Evolutionary conservation across 176 grass and related monocot genomes (phyloP).

Genomic region (Eremochloa ophiuroides): DNA sequence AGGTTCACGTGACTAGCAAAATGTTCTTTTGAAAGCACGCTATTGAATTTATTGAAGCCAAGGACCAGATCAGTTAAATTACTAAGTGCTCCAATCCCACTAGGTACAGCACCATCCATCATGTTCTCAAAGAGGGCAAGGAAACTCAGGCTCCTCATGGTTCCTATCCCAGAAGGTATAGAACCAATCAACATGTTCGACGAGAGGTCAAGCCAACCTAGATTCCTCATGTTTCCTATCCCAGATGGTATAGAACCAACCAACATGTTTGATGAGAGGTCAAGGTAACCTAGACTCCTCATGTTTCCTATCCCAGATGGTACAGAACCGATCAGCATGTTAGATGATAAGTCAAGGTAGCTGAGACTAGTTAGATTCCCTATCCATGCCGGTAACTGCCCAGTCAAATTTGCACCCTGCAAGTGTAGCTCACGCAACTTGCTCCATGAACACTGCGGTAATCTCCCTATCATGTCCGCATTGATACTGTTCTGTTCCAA

Average conservation of each 20-base stretch:
- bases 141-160: neutral
- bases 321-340: slow-evolving; percentile 24
- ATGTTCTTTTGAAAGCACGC: slow-evolving; percentile 7
- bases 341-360: slow-evolving; percentile 14
- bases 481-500: neutral
- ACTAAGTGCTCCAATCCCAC: slow-evolving; percentile 21
- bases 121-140: slow-evolving; percentile 25
- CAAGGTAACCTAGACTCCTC: neutral
- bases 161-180: slow-evolving; percentile 25
- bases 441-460: neutral
- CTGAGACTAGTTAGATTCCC: neutral
- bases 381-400: neutral
- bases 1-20: slow-evolving; percentile 19
- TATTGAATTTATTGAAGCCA: slow-evolving; percentile 14
- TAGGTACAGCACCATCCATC: slow-evolving; percentile 11
- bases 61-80: slow-evolving; percentile 23
- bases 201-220: neutral
- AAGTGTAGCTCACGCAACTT: neutral
- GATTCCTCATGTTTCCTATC: slow-evolving; percentile 17
- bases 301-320: neutral
- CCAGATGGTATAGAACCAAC: slow-evolving; percentile 14
- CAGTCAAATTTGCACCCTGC: neutral
- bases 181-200: neutral
- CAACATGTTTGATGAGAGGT: neutral
- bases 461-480: neutral